Percentiles rank a stretch among this genome's conserved stretches.
Conservation (phyloP, 768 basidiomycete species). For the Suillus discolor region DNA sequence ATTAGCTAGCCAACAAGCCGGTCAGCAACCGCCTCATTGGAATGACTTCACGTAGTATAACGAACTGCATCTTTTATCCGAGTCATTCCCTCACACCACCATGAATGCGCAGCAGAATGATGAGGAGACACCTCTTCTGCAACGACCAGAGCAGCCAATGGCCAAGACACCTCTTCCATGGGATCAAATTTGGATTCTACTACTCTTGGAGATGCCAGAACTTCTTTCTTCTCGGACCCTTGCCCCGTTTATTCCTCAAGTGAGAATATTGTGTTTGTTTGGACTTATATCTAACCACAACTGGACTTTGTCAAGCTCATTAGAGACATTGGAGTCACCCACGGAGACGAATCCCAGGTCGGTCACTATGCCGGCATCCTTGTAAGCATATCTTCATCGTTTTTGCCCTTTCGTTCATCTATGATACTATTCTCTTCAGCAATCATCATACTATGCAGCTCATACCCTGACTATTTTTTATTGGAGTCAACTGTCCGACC, state of each 20-base stretch:
- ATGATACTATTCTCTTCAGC: conserved; percentile 27
- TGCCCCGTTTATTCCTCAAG: conserved; percentile 68
- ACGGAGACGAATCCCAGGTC: conserved; percentile 46
- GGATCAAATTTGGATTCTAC: conserved; percentile 66
- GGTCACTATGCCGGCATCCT: conserved; percentile 52
- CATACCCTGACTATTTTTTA: conserved; percentile 49
- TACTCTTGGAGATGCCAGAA: conserved; percentile 74
- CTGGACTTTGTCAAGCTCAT: conserved; percentile 21
- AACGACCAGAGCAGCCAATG: conserved; percentile 19
- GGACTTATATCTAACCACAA: neutral
- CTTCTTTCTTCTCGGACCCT: conserved; percentile 75
- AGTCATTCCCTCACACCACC: neutral
- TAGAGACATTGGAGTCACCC: conserved; percentile 37
- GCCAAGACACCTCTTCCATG: conserved; percentile 60
- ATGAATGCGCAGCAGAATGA: conserved; percentile 29
- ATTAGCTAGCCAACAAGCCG: too few relatives aligned
- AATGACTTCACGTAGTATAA: too few relatives aligned
- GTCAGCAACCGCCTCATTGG: too few relatives aligned
- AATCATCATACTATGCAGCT: conserved; percentile 51
- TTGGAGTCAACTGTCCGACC: conserved; percentile 53
- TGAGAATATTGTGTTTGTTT: conserved; percentile 26
- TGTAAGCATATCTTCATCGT: conserved; percentile 31
- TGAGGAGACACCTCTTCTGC: conserved; percentile 64
- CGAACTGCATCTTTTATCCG: too few relatives aligned
- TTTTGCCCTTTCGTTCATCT: conserved; percentile 32